These are phyloP conservation scores for Diutina mesorugosa DNA, from an alignment of 1,139 yeast species.

Conservation along the genomic window DNA sequence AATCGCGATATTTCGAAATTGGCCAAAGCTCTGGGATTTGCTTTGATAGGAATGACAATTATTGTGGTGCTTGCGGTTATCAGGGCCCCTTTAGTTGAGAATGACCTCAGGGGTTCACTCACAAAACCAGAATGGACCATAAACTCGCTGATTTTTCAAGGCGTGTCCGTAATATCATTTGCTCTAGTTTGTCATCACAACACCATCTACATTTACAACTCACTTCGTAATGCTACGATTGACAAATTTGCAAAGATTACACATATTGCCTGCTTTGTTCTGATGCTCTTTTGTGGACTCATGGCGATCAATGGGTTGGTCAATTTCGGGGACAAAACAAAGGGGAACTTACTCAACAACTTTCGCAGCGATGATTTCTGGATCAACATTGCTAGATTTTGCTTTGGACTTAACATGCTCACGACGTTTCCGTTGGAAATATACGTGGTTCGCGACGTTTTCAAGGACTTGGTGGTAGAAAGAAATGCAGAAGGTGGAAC, in stretches of 20 bases:
- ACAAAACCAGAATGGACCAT: conserved; percentile 37
- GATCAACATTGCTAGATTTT: conserved; percentile 77
- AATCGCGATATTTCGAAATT: conserved; percentile 72
- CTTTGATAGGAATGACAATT: conserved; percentile 69
- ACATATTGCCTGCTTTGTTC: conserved; percentile 71
- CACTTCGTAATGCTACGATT: conserved; percentile 63
- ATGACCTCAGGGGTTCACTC: conserved; percentile 34
- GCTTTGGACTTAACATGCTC: conserved; percentile 89
- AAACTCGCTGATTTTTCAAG: conserved; percentile 63
- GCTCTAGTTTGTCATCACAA: conserved; percentile 95
- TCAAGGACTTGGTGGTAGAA: conserved; percentile 44
- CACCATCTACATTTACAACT: conserved; percentile 78
- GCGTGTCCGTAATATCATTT: conserved; percentile 82
- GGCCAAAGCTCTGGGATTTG: conserved; percentile 82
- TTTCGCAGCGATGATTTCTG: conserved; percentile 62
- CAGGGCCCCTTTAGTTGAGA: conserved; percentile 54
- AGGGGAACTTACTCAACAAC: conserved; percentile 80
- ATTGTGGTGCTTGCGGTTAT: conserved; percentile 65
- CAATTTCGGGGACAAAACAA: conserved; percentile 64
- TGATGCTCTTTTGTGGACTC: conserved; percentile 65
- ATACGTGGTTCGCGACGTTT: conserved; percentile 79
- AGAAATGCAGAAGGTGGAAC: conserved; percentile 11
- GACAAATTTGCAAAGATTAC: conserved; percentile 66
- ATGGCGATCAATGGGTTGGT: conserved; percentile 76
- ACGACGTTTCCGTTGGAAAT: conserved; percentile 88